Percentiles rank a stretch among this genome's conserved stretches.
Evolutionary conservation across 139 green algal species (phyloP).

Genomic region (Asterochloris erici): DNA sequence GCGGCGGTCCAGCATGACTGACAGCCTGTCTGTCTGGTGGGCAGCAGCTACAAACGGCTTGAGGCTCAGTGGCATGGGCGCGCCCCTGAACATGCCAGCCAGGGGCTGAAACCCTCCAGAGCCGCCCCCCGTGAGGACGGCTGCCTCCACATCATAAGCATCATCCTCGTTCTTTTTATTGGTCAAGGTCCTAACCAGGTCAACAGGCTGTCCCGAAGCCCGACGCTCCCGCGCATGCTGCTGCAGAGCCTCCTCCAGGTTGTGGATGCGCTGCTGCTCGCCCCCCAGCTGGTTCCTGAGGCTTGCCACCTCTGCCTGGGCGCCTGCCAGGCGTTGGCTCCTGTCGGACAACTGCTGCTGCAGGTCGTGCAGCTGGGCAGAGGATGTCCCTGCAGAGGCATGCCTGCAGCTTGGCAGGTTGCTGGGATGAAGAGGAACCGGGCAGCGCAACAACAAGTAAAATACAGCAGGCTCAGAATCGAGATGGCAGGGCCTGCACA

Average conservation of each 20-base stretch:
- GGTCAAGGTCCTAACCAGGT: neutral
- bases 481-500: too few species aligned
- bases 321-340: conserved; percentile 5
- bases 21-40: conserved; percentile 32
- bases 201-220: neutral
- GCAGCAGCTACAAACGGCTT: conserved; percentile 17
- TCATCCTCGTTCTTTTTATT: conserved; percentile 54
- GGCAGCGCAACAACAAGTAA: too few species aligned
- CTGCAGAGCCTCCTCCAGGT: conserved; percentile 35
- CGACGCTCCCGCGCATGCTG: neutral
- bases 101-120: conserved; percentile 41
- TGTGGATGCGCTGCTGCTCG: conserved; percentile 28
- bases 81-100: conserved; percentile 36
- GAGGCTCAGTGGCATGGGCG: conserved; percentile 26
- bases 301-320: neutral
- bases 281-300: conserved; percentile 33
- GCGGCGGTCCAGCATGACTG: conserved; percentile 31
- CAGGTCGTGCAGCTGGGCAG: conserved; percentile 16
- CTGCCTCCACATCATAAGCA: conserved; percentile 43
- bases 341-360: conserved; percentile 26
- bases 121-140: conserved; percentile 31
- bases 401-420: conserved; percentile 13
- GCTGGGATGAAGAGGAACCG: neutral
- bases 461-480: too few species aligned
- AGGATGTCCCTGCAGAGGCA: neutral